A percentile compares a stretch with the other conserved stretches of the same genome.
Evolutionary conservation across 768 basidiomycete species (phyloP).

Genomic region (Melanogaster broomeanus): DNA sequence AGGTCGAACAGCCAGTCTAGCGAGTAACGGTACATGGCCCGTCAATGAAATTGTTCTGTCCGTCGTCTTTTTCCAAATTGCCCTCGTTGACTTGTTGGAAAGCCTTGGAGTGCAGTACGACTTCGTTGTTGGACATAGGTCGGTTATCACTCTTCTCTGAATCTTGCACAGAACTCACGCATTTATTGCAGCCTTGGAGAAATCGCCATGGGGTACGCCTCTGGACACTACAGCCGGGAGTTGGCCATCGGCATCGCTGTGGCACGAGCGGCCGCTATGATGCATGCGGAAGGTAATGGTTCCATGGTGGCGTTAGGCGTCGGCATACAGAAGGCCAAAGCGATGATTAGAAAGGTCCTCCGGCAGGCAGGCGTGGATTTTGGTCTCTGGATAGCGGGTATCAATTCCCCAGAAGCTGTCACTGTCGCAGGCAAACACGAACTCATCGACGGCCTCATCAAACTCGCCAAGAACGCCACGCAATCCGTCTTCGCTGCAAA

Average conservation of each 20-base stretch:
- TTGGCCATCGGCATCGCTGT: constrained; percentile 24
- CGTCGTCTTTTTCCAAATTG: constrained; percentile 26
- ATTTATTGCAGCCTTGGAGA: constrained; percentile 19
- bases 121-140: constrained; percentile 25
- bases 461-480: constrained; percentile 11
- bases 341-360: constrained; percentile 21
- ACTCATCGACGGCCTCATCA: constrained; percentile 20
- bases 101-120: constrained; percentile 22
- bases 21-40: constrained; percentile 19
- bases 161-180: neutral
- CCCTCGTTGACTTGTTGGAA: constrained; percentile 23
- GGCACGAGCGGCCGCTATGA: constrained; percentile 26
- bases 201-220: constrained; percentile 28
- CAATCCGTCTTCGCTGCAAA: constrained; percentile 18
- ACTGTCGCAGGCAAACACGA: constrained; percentile 21
- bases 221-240: constrained; percentile 22
- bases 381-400: constrained; percentile 24
- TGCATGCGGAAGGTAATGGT: constrained; percentile 21
- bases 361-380: constrained; percentile 6
- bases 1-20: constrained; percentile 7
- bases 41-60: constrained; percentile 22
- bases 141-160: neutral
- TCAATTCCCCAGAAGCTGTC: constrained; percentile 27
- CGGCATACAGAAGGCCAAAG: constrained; percentile 16
- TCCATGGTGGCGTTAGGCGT: constrained; percentile 27